Base-by-base conservation (phyloP, 2,329 filamentous ascomycete genomes). In the Sclerotiophoma versabilis region DNA sequence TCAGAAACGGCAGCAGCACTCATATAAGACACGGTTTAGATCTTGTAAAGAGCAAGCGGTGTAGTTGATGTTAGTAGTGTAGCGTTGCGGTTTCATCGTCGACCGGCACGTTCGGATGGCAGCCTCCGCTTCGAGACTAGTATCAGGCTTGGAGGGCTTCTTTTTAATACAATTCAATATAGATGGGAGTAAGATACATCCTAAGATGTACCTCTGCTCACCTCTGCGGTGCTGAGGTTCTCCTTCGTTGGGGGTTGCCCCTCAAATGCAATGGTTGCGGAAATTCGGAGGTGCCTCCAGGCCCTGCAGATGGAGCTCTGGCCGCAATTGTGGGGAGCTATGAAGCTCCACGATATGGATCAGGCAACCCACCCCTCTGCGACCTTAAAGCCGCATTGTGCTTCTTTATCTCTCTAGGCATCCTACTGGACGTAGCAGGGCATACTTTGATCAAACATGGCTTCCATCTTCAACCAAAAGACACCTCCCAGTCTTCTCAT, bases 401-500 rank as follows among this genome's bases (percentile, higher is more conserved):
- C n/a, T n/a, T n/a, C n/a, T n/a, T n/a, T n/a, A n/a, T n/a, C n/a
- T n/a, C n/a, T n/a, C n/a, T n/a, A n/a, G n/a, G n/a, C n/a, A n/a
- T n/a, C n/a, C n/a, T n/a, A n/a, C n/a, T n/a, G n/a, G n/a, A n/a
- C n/a, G n/a, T n/a, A n/a, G n/a, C n/a, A n/a, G n/a, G n/a, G n/a
- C n/a, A n/a, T n/a, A n/a, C n/a, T 34, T 11, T 7, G 4, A 23
- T 23, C 15, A 27, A 25, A 3, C n/a, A 71, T 70, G 68, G 60
- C 65, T 14, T 60, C 48, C 20, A 22, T 66, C 1, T 56, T 66
- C 36, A 65, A 54, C 42, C 65, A 73, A 42, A 57, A 59, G 37
- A 64, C 68, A 5, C 65, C 65, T 1, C 53, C 60, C 15, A 62
- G 66, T 25, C 72, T 84, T 42, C 77, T 81, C 54, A 63, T 79